Evolutionary conservation across 345 rosid genomes (phyloP), one percentile per base, ranked within the genome.

Genomic region (Tarenaya hassleriana): DNA sequence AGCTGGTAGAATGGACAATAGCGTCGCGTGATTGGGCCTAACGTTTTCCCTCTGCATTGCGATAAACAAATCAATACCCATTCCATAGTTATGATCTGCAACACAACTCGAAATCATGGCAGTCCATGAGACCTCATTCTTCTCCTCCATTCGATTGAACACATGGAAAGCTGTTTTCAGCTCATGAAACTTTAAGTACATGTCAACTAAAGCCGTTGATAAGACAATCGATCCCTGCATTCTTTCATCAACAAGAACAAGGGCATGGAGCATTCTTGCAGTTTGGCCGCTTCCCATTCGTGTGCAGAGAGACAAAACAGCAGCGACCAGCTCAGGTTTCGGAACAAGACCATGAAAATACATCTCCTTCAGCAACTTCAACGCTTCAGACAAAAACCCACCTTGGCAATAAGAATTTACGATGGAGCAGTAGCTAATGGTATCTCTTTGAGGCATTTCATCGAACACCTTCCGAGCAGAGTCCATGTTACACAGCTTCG

Each of bases 111-210:
- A 73, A 60, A 81, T 67, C 62, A 78, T 52, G 14, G 82, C 72
- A 0, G 84, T 78, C 84, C 84, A 81, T 0, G 84, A 71, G 13
- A 76, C 67, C 68, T 71, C 82, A 61, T 68, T 78, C 63, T 71
- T 69, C 17, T 61, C 56, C 45, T 59, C 67, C 69, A 73, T 75
- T 16, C 12, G 51, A 44, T 63, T 52, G 61, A 75, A 80, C 33
- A 80, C 65, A 41, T 41, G 39, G 4, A 75, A 69, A 0, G 78
- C 77, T 55, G 14, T 61, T 12, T 19, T 19, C 9, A 43, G 29
- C 12, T 80, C 69, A 54, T 17, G 58, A 54, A 63, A 75, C 50
- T 70, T 75, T 3, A 65, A 68, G 62, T 80, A 80, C 70, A 74
- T 55, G 39, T 80, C 75, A 40, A 77, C 57, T 29, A 81, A 62